Conservation (phyloP, 306 rosid genomes). For the Gastrolobium villosum region DNA sequence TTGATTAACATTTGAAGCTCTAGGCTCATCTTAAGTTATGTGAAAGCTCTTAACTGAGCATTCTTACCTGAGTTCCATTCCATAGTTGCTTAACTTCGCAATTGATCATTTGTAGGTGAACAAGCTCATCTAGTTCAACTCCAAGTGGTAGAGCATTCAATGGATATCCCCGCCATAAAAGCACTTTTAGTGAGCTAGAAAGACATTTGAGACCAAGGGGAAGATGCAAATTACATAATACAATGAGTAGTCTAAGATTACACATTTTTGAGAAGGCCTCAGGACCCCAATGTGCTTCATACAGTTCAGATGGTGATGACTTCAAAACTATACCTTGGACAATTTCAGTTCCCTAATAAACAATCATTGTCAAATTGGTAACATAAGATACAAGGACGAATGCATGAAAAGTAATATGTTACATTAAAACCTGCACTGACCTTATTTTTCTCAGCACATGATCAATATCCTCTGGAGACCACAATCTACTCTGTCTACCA, state of each 20-base stretch:
- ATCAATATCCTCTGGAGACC: slow-evolving; percentile 44
- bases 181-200: slow-evolving; percentile 38
- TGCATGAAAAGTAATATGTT: too few species aligned
- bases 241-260: slow-evolving; percentile 43
- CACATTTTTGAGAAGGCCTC: slow-evolving; percentile 45
- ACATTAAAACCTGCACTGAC: not conserved
- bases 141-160: slow-evolving; percentile 29
- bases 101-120: slow-evolving; percentile 35
- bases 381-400: not conserved
- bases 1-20: not conserved
- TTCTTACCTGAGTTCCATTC: slow-evolving; percentile 32
- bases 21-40: too few species aligned
- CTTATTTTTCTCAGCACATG: slow-evolving; percentile 39
- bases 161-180: slow-evolving; percentile 44
- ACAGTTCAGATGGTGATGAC: not conserved
- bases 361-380: not conserved
- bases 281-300: slow-evolving; percentile 26
- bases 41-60: too few species aligned
- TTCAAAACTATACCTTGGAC: slow-evolving; percentile 26
- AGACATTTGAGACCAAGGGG: slow-evolving; percentile 40
- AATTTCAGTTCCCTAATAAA: slow-evolving; percentile 22
- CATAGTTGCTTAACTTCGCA: slow-evolving; percentile 36
- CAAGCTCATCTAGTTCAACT: slow-evolving; percentile 38
- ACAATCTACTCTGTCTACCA: slow-evolving; percentile 47
- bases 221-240: slow-evolving; percentile 38